Conservation (phyloP, 495 filamentous ascomycete genomes). For the Lentithecium fluviatile region DNA sequence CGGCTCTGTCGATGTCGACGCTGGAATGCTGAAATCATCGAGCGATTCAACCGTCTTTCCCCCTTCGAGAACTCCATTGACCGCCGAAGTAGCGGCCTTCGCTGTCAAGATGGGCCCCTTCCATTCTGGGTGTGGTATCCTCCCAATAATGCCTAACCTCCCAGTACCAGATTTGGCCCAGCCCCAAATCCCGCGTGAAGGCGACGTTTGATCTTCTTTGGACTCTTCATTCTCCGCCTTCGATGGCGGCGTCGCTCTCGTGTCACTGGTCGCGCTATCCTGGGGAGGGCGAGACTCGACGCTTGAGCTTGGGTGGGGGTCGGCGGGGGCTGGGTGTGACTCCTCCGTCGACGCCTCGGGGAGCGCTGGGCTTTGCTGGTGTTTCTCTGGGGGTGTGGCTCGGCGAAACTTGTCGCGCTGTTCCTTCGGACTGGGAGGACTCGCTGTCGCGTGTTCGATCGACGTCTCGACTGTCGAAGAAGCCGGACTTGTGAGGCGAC, state of each 20-base stretch:
- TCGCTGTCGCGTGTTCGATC: conserved; percentile 26
- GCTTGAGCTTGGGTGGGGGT: conserved; percentile 33
- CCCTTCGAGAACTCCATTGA: conserved; percentile 15
- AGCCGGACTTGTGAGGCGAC: conserved; percentile 31
- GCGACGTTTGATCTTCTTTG: conserved; percentile 7
- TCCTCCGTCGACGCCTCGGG: conserved; percentile 9
- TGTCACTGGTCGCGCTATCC: conserved; percentile 14
- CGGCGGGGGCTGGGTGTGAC: conserved; percentile 28
- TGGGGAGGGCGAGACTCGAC: conserved; percentile 17
- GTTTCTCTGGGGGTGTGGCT: conserved; percentile 15
- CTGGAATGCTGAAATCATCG: conserved; percentile 27
- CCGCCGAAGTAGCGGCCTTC: conserved; percentile 16
- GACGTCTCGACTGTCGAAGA: conserved; percentile 30
- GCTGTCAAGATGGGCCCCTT: conserved; percentile 15
- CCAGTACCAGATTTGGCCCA: conserved; percentile 31
- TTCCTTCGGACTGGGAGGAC: conserved; percentile 21
- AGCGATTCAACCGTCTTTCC: conserved; percentile 1
- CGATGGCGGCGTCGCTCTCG: neutral
- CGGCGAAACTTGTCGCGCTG: conserved; percentile 29
- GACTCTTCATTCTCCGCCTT: neutral
- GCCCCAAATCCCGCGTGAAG: conserved; percentile 23
- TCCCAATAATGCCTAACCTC: conserved; percentile 19
- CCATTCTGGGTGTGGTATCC: conserved; percentile 27
- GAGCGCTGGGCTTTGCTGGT: neutral
- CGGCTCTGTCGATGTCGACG: conserved; percentile 4